A percentile compares a stretch with the other conserved stretches of the same genome.
Conservation (phyloP, 495 filamentous ascomycete genomes). For the Chlorociboria aeruginascens region DNA sequence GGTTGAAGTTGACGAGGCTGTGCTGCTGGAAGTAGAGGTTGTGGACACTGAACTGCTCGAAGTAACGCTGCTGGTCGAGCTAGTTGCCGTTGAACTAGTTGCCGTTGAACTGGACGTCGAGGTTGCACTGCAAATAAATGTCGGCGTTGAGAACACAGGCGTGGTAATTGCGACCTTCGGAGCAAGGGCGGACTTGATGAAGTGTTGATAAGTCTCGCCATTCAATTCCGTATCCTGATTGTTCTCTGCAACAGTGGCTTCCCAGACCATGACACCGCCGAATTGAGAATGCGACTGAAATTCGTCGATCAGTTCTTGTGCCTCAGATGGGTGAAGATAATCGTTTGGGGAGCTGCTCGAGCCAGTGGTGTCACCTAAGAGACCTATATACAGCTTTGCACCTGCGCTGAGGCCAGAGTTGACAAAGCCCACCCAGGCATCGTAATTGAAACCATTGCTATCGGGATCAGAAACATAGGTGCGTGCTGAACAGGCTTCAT, state of each 20-base stretch:
- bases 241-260: constrained; percentile 36
- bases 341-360: constrained; percentile 18
- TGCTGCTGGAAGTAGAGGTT: background rate
- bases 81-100: too few species aligned
- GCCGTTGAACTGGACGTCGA: too few species aligned
- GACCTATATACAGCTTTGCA: constrained; percentile 31
- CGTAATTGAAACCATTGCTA: constrained; percentile 17
- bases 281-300: constrained; percentile 42
- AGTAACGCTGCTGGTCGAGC: too few species aligned
- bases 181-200: too few species aligned
- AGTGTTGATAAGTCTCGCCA: too few species aligned
- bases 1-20: background rate
- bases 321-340: constrained; percentile 30
- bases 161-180: too few species aligned
- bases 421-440: constrained; percentile 27
- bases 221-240: background rate
- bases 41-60: background rate
- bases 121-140: too few species aligned
- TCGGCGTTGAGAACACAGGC: too few species aligned
- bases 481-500: constrained; percentile 38
- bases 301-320: constrained; percentile 31
- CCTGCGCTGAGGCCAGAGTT: constrained; percentile 22
- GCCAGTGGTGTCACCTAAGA: constrained; percentile 17
- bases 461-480: constrained; percentile 26
- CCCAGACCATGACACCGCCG: constrained; percentile 63